Base-by-base conservation (phyloP, 148 eudicot species). In the Tetragonia tetragonoides region DNA sequence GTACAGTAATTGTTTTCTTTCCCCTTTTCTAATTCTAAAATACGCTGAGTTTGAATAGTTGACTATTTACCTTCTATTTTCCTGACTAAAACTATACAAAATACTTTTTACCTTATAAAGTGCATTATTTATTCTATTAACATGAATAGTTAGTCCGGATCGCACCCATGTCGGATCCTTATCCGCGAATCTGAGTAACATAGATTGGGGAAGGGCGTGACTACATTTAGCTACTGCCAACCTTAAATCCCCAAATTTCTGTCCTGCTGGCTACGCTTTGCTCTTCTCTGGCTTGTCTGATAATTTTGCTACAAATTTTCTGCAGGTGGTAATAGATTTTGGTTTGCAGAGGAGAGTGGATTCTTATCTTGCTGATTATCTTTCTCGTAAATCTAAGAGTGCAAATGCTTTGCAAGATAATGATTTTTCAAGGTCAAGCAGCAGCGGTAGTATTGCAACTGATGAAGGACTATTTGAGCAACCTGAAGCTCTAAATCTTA, bases 381-480 rank as follows among this genome's bases (percentile, higher is more conserved):
- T 91, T 78, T 87, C 90, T 79, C 83, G 79, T 73, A 93, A 91
- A 83, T 78, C 89, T 20, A 80, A 86, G 82, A 75, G 85, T 74
- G 84, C 59, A 61, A 86, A 85, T 64, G 82, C 75, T 80, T 75
- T 85, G 76, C 79, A 66, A 34, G 84, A 80, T 20, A 69, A 80
- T 81, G 87, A 75, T 3, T 80, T 90, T 81, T 88, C 95, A 24
- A 87, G 92, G 81, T 89, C 93, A 85, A 90, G 87, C 87, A 95
- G 97, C 80, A 88, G 84, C 75, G 88, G 89, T 75, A 93, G 91
- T 76, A 80, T 91, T 80, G 90, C 87, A 76, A 85, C 86, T 75
- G 97, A 95, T 80, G 99, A 95, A 77, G 89, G 91, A 72, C 83
- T 95, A 54, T 91, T 95, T 91, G 99, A 95, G 87, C 95, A 85